A percentile compares a stretch with the other conserved stretches of the same genome.
Evolutionary conservation across 768 basidiomycete species (phyloP).

Genomic region (Pleurotus eryngii): DNA sequence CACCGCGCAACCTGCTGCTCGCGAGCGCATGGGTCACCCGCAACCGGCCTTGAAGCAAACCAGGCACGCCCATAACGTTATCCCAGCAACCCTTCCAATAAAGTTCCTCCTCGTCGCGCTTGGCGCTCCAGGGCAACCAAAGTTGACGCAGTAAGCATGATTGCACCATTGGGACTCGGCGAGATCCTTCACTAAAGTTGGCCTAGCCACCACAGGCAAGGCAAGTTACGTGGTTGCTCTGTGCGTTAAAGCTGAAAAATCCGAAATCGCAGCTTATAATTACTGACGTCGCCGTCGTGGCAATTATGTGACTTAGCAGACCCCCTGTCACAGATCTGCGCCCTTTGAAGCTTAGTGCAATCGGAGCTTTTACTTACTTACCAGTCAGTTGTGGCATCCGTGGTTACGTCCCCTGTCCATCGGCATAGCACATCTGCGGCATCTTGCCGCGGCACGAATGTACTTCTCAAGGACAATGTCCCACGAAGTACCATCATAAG

Average conservation of each 20-base stretch:
- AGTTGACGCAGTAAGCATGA: too few relatives aligned
- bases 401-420: not conserved
- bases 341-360: slow-evolving; percentile 5
- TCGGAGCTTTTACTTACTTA: not conserved
- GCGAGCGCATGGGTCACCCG: not conserved
- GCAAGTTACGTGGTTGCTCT: too few relatives aligned
- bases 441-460: not conserved
- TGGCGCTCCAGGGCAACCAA: not conserved
- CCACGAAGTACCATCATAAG: too few relatives aligned
- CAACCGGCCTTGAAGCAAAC: not conserved
- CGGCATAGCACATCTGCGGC: not conserved
- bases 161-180: too few relatives aligned
- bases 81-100: not conserved
- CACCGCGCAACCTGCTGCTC: not conserved
- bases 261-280: too few relatives aligned
- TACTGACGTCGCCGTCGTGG: not conserved
- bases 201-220: too few relatives aligned
- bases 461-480: not conserved
- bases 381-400: not conserved
- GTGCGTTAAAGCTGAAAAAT: too few relatives aligned
- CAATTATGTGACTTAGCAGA: slow-evolving; percentile 3
- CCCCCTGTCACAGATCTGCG: not conserved
- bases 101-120: slow-evolving; percentile 2
- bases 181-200: too few relatives aligned
- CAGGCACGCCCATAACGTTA: slow-evolving; percentile 1